phyloP scores from a whole-genome alignment of 1,284 basidiomycete genomes.

The Boletus albobrunnescens region DNA sequence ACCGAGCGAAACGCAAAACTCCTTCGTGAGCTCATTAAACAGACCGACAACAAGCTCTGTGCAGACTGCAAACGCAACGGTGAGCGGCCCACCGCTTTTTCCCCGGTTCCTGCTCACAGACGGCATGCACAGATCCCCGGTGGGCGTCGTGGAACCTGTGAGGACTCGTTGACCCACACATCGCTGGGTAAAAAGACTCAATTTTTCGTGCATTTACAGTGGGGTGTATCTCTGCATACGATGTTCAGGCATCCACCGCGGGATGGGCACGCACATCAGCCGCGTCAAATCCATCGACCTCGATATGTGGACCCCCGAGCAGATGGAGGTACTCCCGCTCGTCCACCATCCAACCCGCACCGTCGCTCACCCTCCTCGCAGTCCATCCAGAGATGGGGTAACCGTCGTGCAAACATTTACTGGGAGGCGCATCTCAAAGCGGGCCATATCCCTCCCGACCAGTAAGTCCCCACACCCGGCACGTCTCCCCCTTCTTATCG shows the following conservation, averaged over 20 bases:
- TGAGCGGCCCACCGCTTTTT: constrained; percentile 34
- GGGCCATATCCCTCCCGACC: constrained; percentile 92
- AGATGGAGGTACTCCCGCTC: constrained; percentile 71
- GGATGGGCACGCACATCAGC: constrained; percentile 98
- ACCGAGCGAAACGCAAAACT: constrained; percentile 75
- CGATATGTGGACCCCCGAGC: constrained; percentile 96
- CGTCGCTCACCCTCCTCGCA: constrained; percentile 31
- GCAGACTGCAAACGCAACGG: constrained; percentile 94
- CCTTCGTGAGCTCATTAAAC: constrained; percentile 81
- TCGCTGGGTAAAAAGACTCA: background rate
- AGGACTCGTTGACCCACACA: constrained; percentile 24
- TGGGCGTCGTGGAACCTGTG: constrained; percentile 99
- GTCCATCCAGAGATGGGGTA: constrained; percentile 94
- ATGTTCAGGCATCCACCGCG: constrained; percentile 97
- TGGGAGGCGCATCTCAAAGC: constrained; percentile 96
- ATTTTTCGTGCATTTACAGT: constrained; percentile 37
- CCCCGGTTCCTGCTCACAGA: background rate
- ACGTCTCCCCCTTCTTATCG: constrained; percentile 1
- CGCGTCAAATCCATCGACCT: constrained; percentile 97
- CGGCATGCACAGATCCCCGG: constrained; percentile 72
- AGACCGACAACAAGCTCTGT: constrained; percentile 90
- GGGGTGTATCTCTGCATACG: constrained; percentile 94
- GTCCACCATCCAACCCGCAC: background rate
- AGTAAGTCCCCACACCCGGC: constrained; percentile 57
- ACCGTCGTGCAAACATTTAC: constrained; percentile 86